phyloP scores from a whole-genome alignment of 1,284 basidiomycete species.

The Takashimella koratensis region DNA sequence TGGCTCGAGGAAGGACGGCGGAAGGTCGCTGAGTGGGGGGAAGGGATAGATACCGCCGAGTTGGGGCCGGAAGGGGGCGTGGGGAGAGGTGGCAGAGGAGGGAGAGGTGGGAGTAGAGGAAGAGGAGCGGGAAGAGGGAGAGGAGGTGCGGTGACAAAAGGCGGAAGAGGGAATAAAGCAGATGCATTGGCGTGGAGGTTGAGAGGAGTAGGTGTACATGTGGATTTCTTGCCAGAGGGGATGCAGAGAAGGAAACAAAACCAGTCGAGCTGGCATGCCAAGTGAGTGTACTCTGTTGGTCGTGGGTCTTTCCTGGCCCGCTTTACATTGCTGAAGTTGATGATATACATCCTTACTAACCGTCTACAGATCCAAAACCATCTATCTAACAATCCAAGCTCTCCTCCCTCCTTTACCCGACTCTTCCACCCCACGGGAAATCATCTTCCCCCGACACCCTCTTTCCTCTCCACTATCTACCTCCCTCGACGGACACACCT shows the following conservation, averaged over 20 bases:
- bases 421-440: constrained; percentile 47
- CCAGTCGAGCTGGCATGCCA: constrained; percentile 74
- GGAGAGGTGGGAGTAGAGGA: constrained; percentile 12
- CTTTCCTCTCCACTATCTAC: constrained; percentile 34
- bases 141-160: constrained; percentile 2
- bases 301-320: too few relatives aligned
- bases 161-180: constrained; percentile 51
- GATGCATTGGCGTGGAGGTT: constrained; percentile 64
- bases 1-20: constrained; percentile 76
- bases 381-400: constrained; percentile 70
- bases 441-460: not conserved
- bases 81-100: constrained; percentile 42
- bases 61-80: constrained; percentile 26
- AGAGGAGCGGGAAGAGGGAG: constrained; percentile 11
- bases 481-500: constrained; percentile 33
- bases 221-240: constrained; percentile 72
- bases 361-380: constrained; percentile 45
- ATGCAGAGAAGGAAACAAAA: constrained; percentile 74
- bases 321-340: too few relatives aligned
- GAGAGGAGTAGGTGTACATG: constrained; percentile 58
- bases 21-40: constrained; percentile 65
- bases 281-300: constrained; percentile 57
- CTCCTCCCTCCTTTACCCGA: too few relatives aligned
- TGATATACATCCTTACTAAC: too few relatives aligned
- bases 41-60: constrained; percentile 56